Conservation (phyloP, 2,329 filamentous ascomycete genomes). For the Colletotrichum limetticola region DNA sequence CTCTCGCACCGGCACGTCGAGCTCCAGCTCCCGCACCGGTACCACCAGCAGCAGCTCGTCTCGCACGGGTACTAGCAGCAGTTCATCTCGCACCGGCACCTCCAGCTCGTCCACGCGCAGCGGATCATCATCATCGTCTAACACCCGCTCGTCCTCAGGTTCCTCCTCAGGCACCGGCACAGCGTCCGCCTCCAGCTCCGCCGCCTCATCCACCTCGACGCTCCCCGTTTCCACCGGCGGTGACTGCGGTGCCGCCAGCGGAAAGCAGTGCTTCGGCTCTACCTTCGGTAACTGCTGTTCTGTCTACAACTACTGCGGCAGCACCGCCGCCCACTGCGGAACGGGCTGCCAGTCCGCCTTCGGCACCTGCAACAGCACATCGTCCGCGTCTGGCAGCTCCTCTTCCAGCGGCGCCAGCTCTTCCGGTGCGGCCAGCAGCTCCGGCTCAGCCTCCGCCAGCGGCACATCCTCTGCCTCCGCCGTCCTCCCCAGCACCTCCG, state of each 20-base stretch:
- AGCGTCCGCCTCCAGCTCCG: background rate
- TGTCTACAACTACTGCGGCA: constrained; percentile 46
- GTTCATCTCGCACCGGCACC: background rate
- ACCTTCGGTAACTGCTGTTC: constrained; percentile 41
- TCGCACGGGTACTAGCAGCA: background rate
- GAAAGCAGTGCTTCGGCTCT: constrained; percentile 18
- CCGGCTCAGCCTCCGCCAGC: background rate
- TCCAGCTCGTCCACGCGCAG: background rate
- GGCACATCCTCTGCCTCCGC: background rate
- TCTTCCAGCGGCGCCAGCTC: background rate
- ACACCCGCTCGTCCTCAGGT: background rate
- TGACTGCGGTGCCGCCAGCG: background rate
- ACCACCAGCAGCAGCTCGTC: background rate
- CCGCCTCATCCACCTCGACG: background rate
- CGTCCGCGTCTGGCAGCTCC: background rate
- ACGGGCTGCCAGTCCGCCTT: constrained; percentile 44
- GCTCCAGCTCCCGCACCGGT: background rate
- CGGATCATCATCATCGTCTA: background rate
- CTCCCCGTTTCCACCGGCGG: constrained; percentile 5
- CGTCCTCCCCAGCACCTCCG: background rate
- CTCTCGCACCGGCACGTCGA: background rate
- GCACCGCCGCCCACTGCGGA: constrained; percentile 45
- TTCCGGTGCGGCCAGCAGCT: background rate
- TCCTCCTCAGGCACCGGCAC: background rate
- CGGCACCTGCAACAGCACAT: constrained; percentile 31